Evolutionary conservation across 177 flowering plant genomes (phyloP), one percentile per base, ranked within the genome.

Genomic region (Vitis hybrid): DNA sequence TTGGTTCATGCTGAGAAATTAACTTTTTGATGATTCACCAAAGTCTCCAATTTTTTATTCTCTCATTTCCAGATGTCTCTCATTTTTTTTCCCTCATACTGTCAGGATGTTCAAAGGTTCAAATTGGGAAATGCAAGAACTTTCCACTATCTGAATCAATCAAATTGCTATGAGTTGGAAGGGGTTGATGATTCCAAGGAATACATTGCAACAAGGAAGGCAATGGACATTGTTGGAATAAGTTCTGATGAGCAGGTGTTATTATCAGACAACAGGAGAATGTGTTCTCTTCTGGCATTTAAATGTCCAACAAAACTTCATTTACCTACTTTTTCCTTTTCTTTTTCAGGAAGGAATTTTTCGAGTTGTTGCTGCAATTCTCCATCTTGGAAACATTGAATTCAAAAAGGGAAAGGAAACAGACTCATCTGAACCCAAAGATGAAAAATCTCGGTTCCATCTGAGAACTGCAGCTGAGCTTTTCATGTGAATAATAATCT

Each of bases 221-320:
- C 91, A 65, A 85, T 87, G 90, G 88, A 85, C 60, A 55, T 83
- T 78, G 90, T 87, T 70, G 90, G 90, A 60, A 87, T 87, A 30
- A 82, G 82, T 81, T 65, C 81, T 35, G 79, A 82, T 3, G 90
- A 85, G 69, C 90, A 87, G 87, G 87, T 84, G 40, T 0, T 51
- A 30, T 66, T 4, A 11, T 7, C 8, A n/a, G 13, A 66, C 19
- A 30, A 52, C 1, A 46, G 60, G 2, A 52, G 24, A 40, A 46
- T 19, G 4, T 14, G 3, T 11, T 19, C n/a, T 40, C 12, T 52
- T 40, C 14, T 10, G 13, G 56, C 19, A 2, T 49, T 14, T 2
- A 62, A 14, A 48, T 62, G 27, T 60, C 62, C 18, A 24, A 52
- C 19, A 15, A 60, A n/a, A 15, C 48, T 49, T n/a, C 10, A 51